Evolutionary conservation across 495 filamentous ascomycete species (phyloP).

Genomic region (Aspergillus conjunctus): DNA sequence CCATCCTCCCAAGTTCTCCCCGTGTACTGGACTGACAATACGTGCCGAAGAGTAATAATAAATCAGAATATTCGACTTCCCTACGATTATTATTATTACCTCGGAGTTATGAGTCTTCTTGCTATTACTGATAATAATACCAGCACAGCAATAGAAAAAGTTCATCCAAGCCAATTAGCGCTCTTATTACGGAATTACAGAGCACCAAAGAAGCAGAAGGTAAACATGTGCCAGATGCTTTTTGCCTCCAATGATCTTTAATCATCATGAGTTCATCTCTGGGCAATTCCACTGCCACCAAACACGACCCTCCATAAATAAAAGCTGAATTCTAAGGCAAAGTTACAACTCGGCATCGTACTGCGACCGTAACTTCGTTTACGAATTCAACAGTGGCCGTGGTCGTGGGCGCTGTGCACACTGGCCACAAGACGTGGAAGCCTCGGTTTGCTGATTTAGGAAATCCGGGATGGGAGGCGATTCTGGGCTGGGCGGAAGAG

Average conservation of each 20-base stretch:
- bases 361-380: constrained; percentile 1
- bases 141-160: no score
- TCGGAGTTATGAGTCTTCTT: neutral
- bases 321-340: neutral
- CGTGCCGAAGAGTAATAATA: no score
- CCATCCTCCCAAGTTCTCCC: neutral
- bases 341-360: neutral
- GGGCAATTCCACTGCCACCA: neutral
- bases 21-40: no score
- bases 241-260: neutral
- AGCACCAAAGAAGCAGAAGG: neutral
- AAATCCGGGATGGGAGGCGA: constrained; percentile 11
- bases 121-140: no score
- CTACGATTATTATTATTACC: neutral
- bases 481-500: constrained; percentile 3
- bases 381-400: neutral
- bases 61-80: neutral
- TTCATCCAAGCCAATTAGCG: neutral
- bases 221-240: neutral
- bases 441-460: constrained; percentile 13
- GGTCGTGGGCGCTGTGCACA: neutral
- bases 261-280: constrained; percentile 8
- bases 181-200: neutral
- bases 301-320: neutral
- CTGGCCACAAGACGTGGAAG: neutral